phyloP scores from a whole-genome alignment of 2,329 filamentous ascomycete genomes.

The Diaporthe amygdali region DNA sequence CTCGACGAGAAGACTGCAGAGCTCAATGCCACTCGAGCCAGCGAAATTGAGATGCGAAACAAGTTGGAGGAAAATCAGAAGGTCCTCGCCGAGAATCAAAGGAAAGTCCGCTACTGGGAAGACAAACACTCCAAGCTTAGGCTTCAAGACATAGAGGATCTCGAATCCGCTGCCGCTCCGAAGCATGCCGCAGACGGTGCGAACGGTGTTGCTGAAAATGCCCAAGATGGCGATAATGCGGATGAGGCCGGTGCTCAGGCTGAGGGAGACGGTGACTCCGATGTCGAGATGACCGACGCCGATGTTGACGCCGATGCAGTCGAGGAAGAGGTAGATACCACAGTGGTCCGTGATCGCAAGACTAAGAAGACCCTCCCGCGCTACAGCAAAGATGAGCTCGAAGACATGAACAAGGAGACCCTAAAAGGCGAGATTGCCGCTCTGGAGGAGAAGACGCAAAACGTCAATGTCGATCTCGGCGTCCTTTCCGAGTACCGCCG shows the following conservation, averaged over 20 bases:
- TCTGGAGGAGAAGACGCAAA: slow-evolving; percentile 76
- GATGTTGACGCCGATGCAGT: slow-evolving; percentile 29
- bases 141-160: slow-evolving; percentile 80
- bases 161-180: slow-evolving; percentile 48
- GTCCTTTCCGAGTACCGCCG: slow-evolving; percentile 60
- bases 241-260: slow-evolving; percentile 33
- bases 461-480: slow-evolving; percentile 83
- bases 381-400: slow-evolving; percentile 76
- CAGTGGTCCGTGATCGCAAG: slow-evolving; percentile 34
- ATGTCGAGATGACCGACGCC: slow-evolving; percentile 35
- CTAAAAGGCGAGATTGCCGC: slow-evolving; percentile 67
- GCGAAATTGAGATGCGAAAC: slow-evolving; percentile 98
- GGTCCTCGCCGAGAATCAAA: slow-evolving; percentile 82
- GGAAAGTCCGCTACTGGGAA: slow-evolving; percentile 82
- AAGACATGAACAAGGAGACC: slow-evolving; percentile 67
- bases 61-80: slow-evolving; percentile 98
- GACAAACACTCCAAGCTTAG: slow-evolving; percentile 86
- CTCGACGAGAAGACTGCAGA: slow-evolving; percentile 85
- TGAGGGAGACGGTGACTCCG: slow-evolving; percentile 28
- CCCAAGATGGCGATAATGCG: slow-evolving; percentile 27
- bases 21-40: slow-evolving; percentile 85
- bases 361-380: slow-evolving; percentile 69
- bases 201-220: slow-evolving; percentile 34
- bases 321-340: slow-evolving; percentile 32
- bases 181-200: slow-evolving; percentile 33